Conservation (phyloP, 805 yeast species). For the Saccharomycopsis javanensis region DNA sequence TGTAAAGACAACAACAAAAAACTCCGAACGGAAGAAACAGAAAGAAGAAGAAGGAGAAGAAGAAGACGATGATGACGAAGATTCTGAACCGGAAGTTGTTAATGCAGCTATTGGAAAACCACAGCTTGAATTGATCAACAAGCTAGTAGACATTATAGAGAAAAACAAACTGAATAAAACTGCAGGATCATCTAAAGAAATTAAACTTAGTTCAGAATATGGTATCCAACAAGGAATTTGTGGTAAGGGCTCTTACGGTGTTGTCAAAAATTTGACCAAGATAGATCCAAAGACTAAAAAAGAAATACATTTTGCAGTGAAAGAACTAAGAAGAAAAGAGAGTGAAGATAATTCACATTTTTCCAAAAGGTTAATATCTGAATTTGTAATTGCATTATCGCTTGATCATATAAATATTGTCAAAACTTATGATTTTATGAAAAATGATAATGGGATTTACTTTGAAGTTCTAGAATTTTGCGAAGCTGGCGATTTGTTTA, state of each 20-base stretch:
- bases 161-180: constrained; percentile 19
- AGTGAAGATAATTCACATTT: constrained; percentile 49
- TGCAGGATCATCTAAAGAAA: constrained; percentile 3
- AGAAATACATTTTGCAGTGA: constrained; percentile 57
- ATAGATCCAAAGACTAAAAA: constrained; percentile 31
- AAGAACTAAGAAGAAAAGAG: constrained; percentile 57
- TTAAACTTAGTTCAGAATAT: constrained; percentile 34
- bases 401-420: constrained; percentile 68
- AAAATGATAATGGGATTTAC: constrained; percentile 59
- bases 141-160: constrained; percentile 38
- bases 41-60: no score
- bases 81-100: constrained; percentile 28
- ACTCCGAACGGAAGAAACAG: no score
- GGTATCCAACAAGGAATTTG: constrained; percentile 41
- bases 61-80: constrained; percentile 8
- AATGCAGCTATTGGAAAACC: constrained; percentile 40
- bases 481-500: constrained; percentile 74
- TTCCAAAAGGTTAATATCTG: constrained; percentile 72
- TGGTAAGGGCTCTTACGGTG: constrained; percentile 92
- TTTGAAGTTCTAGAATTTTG: constrained; percentile 94
- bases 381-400: constrained; percentile 78
- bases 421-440: constrained; percentile 72
- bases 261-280: constrained; percentile 58
- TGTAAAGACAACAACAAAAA: neutral
- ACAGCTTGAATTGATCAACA: constrained; percentile 39